phyloP scores from a whole-genome alignment of 2,329 filamentous ascomycete genomes.

The Hypoxylon sp. region DNA sequence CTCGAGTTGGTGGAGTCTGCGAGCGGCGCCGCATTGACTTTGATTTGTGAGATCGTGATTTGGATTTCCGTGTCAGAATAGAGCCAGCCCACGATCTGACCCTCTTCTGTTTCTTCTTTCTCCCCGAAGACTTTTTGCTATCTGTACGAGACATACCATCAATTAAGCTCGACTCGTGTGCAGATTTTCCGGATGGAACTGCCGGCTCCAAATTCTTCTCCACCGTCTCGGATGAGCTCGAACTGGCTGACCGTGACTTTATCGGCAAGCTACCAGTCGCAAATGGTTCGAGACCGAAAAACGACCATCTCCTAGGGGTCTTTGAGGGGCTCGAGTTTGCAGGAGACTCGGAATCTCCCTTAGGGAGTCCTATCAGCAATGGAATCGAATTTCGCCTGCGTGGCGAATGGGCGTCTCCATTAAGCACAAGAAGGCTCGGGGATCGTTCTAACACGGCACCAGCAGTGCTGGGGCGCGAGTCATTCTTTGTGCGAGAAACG shows the following conservation, averaged over 20 bases:
- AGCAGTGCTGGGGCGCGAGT: conserved; percentile 77
- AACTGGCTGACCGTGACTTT: conserved; percentile 63
- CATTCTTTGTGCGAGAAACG: conserved; percentile 59
- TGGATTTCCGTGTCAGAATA: conserved; percentile 75
- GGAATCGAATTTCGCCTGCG: conserved; percentile 73
- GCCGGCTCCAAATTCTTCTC: conserved; percentile 50
- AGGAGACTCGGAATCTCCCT: conserved; percentile 54
- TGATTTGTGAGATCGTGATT: conserved; percentile 62
- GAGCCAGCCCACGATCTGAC: conserved; percentile 81
- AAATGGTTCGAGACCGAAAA: conserved; percentile 73
- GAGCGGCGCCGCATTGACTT: conserved; percentile 59
- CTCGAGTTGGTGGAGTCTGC: conserved; percentile 62
- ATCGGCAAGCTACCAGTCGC: conserved; percentile 62
- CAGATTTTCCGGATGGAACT: conserved; percentile 57
- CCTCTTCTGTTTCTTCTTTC: conserved; percentile 75
- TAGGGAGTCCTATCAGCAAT: conserved; percentile 62
- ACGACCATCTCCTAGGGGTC: conserved; percentile 71
- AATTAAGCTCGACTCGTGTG: conserved; percentile 52
- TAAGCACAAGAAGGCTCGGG: conserved; percentile 56
- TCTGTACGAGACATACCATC: conserved; percentile 41
- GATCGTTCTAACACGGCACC: conserved; percentile 75
- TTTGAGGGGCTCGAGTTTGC: conserved; percentile 65
- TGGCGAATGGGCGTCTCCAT: conserved; percentile 56
- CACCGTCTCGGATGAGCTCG: conserved; percentile 61
- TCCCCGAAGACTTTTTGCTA: conserved; percentile 57